Conservation (phyloP, 768 basidiomycete genomes). For the Kwoniella europaea region DNA sequence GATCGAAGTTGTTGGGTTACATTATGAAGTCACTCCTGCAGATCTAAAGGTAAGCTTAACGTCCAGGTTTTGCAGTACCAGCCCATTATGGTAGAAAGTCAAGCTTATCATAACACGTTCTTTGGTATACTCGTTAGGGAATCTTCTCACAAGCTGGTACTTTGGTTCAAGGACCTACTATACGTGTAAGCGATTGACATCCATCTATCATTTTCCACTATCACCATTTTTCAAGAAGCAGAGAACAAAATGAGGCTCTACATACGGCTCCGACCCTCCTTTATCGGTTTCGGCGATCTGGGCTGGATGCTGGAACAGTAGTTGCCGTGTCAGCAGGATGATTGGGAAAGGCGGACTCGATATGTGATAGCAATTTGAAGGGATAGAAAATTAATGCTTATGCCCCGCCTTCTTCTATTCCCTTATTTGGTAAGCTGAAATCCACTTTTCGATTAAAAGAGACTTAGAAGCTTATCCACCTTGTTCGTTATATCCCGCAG, state of each 20-base stretch:
- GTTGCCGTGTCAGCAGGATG: too few relatives aligned
- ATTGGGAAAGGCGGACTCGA: background rate
- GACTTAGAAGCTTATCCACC: too few relatives aligned
- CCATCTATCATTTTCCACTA: background rate
- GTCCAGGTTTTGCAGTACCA: background rate
- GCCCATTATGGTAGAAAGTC: background rate
- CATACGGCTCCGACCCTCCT: too few relatives aligned
- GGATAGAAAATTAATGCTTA: constrained; percentile 34
- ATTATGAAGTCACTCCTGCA: constrained; percentile 87
- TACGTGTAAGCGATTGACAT: constrained; percentile 77
- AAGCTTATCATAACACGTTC: background rate
- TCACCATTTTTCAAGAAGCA: too few relatives aligned
- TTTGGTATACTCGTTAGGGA: constrained; percentile 61
- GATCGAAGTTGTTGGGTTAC: constrained; percentile 81
- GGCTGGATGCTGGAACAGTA: too few relatives aligned
- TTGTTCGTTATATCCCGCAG: too few relatives aligned
- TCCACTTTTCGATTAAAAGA: too few relatives aligned
- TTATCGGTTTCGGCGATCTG: too few relatives aligned
- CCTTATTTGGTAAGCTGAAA: constrained; percentile 30
- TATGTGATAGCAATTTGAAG: constrained; percentile 10
- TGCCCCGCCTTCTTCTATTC: constrained; percentile 49
- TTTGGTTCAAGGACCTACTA: constrained; percentile 86
- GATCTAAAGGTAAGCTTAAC: constrained; percentile 75
- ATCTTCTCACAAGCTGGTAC: constrained; percentile 93
- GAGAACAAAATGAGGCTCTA: too few relatives aligned